Conservation (phyloP, 148 eudicot species). For the Rhododendron ferrugineum region DNA sequence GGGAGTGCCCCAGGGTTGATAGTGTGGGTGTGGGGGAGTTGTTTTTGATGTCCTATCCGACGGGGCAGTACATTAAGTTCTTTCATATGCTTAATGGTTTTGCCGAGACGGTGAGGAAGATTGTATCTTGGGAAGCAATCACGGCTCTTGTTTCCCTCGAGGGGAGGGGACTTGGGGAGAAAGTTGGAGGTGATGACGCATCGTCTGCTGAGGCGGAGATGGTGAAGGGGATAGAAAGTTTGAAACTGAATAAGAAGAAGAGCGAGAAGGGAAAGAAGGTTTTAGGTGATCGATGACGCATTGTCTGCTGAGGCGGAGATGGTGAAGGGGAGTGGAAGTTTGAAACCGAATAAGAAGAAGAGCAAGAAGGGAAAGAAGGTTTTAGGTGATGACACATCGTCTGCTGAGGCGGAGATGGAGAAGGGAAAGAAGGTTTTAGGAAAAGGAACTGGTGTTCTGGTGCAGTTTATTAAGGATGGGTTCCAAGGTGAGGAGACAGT, state of each 20-base stretch:
- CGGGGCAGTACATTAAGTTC: slow-evolving; percentile 35
- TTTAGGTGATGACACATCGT: too few species aligned
- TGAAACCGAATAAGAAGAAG: too few species aligned
- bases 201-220: slow-evolving; percentile 9
- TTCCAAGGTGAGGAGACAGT: slow-evolving; percentile 27
- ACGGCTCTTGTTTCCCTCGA: slow-evolving; percentile 47
- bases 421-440: slow-evolving; percentile 67
- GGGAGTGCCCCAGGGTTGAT: slow-evolving; percentile 30
- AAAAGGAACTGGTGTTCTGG: slow-evolving; percentile 55
- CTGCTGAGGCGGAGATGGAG: background rate
- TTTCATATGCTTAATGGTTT: slow-evolving; percentile 40
- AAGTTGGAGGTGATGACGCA: background rate
- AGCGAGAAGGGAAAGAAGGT: background rate
- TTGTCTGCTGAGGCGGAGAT: too few species aligned
- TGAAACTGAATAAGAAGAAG: slow-evolving; percentile 36
- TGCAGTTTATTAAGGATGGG: slow-evolving; percentile 55
- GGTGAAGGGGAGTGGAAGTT: too few species aligned
- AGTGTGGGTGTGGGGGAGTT: slow-evolving; percentile 18
- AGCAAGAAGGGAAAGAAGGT: too few species aligned
- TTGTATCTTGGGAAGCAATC: slow-evolving; percentile 59
- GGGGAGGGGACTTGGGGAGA: slow-evolving; percentile 29
- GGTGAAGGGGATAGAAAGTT: slow-evolving; percentile 9
- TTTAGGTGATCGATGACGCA: too few species aligned
- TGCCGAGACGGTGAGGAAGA: slow-evolving; percentile 31
- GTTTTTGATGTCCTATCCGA: slow-evolving; percentile 12